Conservation (phyloP, 2,329 filamentous ascomycete species). For the Fusarium concolor region DNA sequence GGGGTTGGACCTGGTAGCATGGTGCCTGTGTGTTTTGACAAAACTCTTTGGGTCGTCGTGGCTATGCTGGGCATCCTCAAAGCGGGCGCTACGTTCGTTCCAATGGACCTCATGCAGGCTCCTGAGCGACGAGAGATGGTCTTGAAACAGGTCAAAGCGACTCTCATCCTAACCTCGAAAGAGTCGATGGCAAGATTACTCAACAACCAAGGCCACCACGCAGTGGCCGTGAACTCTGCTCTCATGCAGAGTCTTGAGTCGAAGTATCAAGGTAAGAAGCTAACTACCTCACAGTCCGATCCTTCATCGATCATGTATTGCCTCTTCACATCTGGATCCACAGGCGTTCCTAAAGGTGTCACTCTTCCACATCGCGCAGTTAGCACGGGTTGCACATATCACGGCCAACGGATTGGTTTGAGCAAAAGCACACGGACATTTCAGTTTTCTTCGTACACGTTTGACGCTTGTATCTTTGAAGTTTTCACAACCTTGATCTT, state of each 20-base stretch:
- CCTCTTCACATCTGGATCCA: constrained; percentile 44
- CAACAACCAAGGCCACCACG: background rate
- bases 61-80: constrained; percentile 44
- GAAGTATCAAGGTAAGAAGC: background rate
- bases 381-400: constrained; percentile 15
- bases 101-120: constrained; percentile 31
- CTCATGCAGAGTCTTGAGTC: background rate
- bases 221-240: background rate
- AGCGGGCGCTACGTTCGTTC: constrained; percentile 41
- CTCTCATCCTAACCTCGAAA: background rate
- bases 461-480: constrained; percentile 10
- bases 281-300: too few relatives aligned
- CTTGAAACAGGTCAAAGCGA: background rate
- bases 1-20: constrained; percentile 45
- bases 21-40: constrained; percentile 42
- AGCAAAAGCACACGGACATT: constrained; percentile 6
- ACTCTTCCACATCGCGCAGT: constrained; percentile 36
- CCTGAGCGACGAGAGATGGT: constrained; percentile 21
- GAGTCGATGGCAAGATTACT: background rate
- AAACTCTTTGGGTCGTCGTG: constrained; percentile 41
- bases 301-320: constrained; percentile 32
- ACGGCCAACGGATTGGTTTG: constrained; percentile 4
- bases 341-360: constrained; percentile 42
- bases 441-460: constrained; percentile 24
- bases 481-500: constrained; percentile 12